Conservation (phyloP, 2,329 filamentous ascomycete species). For the Monilinia fructigena region DNA sequence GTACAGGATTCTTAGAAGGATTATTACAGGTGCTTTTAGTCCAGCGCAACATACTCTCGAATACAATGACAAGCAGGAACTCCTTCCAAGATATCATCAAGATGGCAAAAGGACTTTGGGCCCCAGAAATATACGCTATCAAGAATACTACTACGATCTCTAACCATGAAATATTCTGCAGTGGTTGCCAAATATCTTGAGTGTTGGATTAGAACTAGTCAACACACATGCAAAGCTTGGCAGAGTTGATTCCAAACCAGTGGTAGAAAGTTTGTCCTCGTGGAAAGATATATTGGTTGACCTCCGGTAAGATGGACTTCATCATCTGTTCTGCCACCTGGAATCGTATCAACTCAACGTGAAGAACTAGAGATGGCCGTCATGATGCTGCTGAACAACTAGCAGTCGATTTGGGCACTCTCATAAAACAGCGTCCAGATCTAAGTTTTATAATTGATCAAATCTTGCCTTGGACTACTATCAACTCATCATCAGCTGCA, state of each 20-base stretch:
- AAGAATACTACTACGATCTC: slow-evolving; percentile 18
- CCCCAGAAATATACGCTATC: slow-evolving; percentile 40
- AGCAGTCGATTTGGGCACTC: slow-evolving; percentile 42
- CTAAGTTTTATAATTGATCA: slow-evolving; percentile 66
- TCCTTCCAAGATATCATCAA: slow-evolving; percentile 32
- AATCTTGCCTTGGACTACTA: slow-evolving; percentile 61
- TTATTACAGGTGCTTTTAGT: slow-evolving; percentile 65
- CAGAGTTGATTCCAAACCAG: slow-evolving; percentile 46
- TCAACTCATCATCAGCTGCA: slow-evolving; percentile 28
- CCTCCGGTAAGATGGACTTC: slow-evolving; percentile 46
- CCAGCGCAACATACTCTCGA: slow-evolving; percentile 51
- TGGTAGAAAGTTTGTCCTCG: slow-evolving; percentile 48
- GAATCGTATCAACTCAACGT: slow-evolving; percentile 47
- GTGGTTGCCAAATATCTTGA: slow-evolving; percentile 72
- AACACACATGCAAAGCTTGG: slow-evolving; percentile 67
- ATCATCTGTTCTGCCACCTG: slow-evolving; percentile 51
- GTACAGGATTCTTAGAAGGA: slow-evolving; percentile 83
- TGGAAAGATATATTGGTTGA: slow-evolving; percentile 52
- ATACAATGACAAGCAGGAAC: slow-evolving; percentile 24
- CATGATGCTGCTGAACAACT: slow-evolving; percentile 28
- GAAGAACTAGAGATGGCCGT: slow-evolving; percentile 30
- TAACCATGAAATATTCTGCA: slow-evolving; percentile 39
- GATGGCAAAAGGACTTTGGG: slow-evolving; percentile 44
- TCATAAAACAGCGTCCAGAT: slow-evolving; percentile 52
- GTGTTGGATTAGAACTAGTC: slow-evolving; percentile 60